Base-by-base conservation (phyloP, 2,329 filamentous ascomycete genomes). In the Colletotrichum abscissum region DNA sequence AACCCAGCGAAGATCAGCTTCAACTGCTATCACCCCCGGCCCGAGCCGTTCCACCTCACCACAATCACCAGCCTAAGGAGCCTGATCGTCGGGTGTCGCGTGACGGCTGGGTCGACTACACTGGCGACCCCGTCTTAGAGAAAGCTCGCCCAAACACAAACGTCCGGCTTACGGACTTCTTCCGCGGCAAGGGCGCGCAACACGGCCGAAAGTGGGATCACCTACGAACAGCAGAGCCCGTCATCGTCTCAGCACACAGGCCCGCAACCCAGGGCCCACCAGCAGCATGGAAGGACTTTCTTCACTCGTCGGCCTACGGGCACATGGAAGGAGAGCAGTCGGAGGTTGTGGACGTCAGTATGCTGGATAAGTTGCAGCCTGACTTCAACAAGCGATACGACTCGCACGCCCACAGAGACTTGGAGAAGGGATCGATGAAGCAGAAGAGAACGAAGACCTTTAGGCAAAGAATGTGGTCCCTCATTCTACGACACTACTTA, bases 401-500 rank as follows among this genome's bases (percentile, higher is more conserved):
- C 9, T 76, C 83, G 30, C 79, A 80, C 0, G 78, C 81, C 33
- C 78, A 81, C 54, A 76, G 77, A 59, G 76, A 78, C 38, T 35
- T 72, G 75, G 74, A 80, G 79, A 63, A 75, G 75, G 60, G 78
- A 69, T 71, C 62, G 4, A 66, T 49, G 24, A 74, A 71, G 19
- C 78, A 80, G 49, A 79, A 75, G 62, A 79, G 80, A 49, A 78
- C 80, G 2, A 75, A 80, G 26, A 78, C 78, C 8, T 77, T 86
- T 11, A 86, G 84, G 74, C 89, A 91, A 79, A 88, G 91, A 68
- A 82, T 93, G 63, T 93, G 93, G 87, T 88, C 89, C 66, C 89
- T 90, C 49, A 86, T 97, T 33, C 87, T 98, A 78, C 92, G 92
- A 72, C 95, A 95, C 79, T 93, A 95, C 14, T 92, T 98, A 76